Evolutionary conservation across 2,329 filamentous ascomycete species (phyloP).

Genomic region (Metarhizium sp.): DNA sequence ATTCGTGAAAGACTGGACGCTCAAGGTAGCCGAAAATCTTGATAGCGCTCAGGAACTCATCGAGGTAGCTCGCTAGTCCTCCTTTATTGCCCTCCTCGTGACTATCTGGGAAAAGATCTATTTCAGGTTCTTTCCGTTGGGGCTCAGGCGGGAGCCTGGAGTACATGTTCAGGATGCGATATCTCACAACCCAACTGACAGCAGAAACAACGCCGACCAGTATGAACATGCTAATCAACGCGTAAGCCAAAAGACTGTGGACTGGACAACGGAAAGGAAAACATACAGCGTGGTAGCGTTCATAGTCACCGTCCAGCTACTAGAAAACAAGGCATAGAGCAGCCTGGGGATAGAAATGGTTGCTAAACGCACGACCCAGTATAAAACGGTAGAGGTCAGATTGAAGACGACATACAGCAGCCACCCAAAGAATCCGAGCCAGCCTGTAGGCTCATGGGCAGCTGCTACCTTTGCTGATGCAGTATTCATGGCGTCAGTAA

Average conservation of each 20-base stretch:
- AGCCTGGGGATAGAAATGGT: conserved; percentile 86
- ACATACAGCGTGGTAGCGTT: conserved; percentile 89
- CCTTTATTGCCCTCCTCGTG: conserved; percentile 86
- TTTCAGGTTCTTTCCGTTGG: conserved; percentile 87
- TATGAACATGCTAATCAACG: conserved; percentile 57
- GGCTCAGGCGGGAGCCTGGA: conserved; percentile 86
- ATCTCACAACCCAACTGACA: conserved; percentile 86
- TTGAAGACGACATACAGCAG: conserved; percentile 47
- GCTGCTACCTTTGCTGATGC: conserved; percentile 21
- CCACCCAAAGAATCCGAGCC: conserved; percentile 48
- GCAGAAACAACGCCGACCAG: conserved; percentile 69
- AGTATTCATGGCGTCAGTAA: conserved; percentile 28
- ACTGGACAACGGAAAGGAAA: conserved; percentile 2
- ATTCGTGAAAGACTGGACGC: conserved; percentile 91
- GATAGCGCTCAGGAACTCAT: conserved; percentile 96
- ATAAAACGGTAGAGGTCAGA: conserved; percentile 49
- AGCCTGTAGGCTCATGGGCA: conserved; percentile 35
- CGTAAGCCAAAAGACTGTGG: conserved; percentile 9
- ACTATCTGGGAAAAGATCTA: conserved; percentile 89
- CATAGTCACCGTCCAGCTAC: conserved; percentile 94
- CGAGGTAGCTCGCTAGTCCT: conserved; percentile 88
- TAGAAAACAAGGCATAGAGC: conserved; percentile 83
- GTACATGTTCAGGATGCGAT: conserved; percentile 96
- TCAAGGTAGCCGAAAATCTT: conserved; percentile 98
- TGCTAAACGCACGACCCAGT: conserved; percentile 74